Conservation (phyloP, 345 rosid species). For the Noccaea caerulescens region DNA sequence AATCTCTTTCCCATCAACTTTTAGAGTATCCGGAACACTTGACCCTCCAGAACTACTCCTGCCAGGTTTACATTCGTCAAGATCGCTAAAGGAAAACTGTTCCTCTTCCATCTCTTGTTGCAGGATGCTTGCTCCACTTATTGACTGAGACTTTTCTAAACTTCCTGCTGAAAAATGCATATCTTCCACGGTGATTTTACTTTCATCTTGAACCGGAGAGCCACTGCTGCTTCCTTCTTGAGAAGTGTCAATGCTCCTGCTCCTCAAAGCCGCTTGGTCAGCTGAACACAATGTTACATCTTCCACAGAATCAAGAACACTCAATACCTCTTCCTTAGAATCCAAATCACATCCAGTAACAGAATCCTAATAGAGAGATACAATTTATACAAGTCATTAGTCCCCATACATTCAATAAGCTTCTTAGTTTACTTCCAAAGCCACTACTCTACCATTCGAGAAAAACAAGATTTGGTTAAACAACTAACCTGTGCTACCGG, state of each 20-base stretch:
- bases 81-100: conserved; percentile 72
- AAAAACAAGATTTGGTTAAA: neutral
- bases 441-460: neutral
- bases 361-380: conserved; percentile 37
- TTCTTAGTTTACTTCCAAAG: neutral
- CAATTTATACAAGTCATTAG: conserved; percentile 33
- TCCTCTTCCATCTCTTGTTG: conserved; percentile 64
- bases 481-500: conserved; percentile 29
- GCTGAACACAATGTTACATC: conserved; percentile 2
- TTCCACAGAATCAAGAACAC: conserved; percentile 41
- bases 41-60: conserved; percentile 39
- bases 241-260: conserved; percentile 36
- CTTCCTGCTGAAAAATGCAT: conserved; percentile 31
- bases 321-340: conserved; percentile 27
- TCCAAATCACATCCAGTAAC: conserved; percentile 23
- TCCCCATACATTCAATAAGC: neutral
- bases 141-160: conserved; percentile 34
- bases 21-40: conserved; percentile 36
- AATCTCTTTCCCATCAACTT: conserved; percentile 36
- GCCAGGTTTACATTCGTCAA: conserved; percentile 50
- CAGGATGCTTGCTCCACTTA: conserved; percentile 41
- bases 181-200: conserved; percentile 30
- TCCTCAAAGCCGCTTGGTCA: conserved; percentile 37
- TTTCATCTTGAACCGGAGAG: conserved; percentile 41
- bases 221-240: conserved; percentile 38